Evolutionary conservation across 2,329 filamentous ascomycete genomes (phyloP), one percentile per base, ranked within the genome.

Genomic region (Exophiala mesophila): DNA sequence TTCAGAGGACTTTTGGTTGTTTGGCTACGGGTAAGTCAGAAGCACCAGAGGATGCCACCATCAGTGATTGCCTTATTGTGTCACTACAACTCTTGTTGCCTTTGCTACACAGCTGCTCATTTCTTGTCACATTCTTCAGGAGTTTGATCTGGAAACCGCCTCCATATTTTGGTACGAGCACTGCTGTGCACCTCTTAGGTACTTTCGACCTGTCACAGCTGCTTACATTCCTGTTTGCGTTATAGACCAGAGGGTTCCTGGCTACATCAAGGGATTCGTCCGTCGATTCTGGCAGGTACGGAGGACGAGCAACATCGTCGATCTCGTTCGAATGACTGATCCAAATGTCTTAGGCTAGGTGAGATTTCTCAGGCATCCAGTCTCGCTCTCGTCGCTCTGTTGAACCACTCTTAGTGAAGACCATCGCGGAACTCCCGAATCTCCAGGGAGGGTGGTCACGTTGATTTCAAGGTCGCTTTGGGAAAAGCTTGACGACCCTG

Each of bases 131-230:
- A 19, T 16, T 28, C 28, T 10, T 10, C 38, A 92, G 90, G 68
- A 95, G 88, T 63, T 69, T 98, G 62, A 96, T 98, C 57, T 98
- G 89, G 89, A 98, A 97, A 65, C 90, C 92, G 43, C 92, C 92
- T 49, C 92, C 92, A 54, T 86, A 95, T 62, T 96, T 85, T 63
- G 90, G 90, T 96, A 82, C 26, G 36, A 18, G 20, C 17, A n/a
- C n/a, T n/a, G n/a, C n/a, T n/a, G n/a, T n/a, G n/a, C n/a, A n/a
- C n/a, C n/a, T n/a, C n/a, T n/a, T n/a, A n/a, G n/a, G n/a, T n/a
- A n/a, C n/a, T n/a, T n/a, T n/a, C n/a, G n/a, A n/a, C n/a, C n/a
- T n/a, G n/a, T n/a, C n/a, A n/a, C n/a, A n/a, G n/a, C n/a, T n/a
- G n/a, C n/a, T n/a, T n/a, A n/a, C n/a, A n/a, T n/a, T n/a, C n/a